Percentiles rank a stretch among this genome's conserved stretches.
phyloP scores from a whole-genome alignment of 208 protist genomes.

The Leptomonas pyrrhocoris region DNA sequence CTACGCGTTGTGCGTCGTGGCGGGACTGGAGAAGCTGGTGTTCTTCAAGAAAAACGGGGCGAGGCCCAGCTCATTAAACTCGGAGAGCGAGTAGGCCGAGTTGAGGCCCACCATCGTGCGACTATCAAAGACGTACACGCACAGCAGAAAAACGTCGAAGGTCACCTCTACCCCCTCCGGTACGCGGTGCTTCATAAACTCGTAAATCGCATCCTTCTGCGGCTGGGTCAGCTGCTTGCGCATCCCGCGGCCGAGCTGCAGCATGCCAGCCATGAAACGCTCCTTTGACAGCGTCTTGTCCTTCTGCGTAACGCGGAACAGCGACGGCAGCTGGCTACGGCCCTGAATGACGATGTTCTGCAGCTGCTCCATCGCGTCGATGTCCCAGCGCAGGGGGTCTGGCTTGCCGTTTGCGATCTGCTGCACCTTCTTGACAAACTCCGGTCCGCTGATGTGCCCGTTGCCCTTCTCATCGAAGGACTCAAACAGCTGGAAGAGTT shows the following conservation, averaged over 20 bases:
- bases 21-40: conserved; percentile 55
- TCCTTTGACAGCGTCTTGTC: conserved; percentile 66
- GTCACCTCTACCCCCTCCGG: conserved; percentile 46
- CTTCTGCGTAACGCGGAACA: conserved; percentile 68
- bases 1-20: conserved; percentile 16
- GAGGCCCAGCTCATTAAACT: conserved; percentile 54
- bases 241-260: conserved; percentile 76
- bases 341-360: conserved; percentile 87
- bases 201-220: conserved; percentile 80
- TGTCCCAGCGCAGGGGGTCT: conserved; percentile 79
- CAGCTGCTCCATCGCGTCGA: conserved; percentile 86
- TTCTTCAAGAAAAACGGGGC: conserved; percentile 58
- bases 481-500: conserved; percentile 88
- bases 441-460: conserved; percentile 72
- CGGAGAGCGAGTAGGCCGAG: conserved; percentile 26
- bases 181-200: conserved; percentile 59
- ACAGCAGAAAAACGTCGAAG: conserved; percentile 74
- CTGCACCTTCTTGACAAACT: conserved; percentile 69
- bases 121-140: conserved; percentile 74
- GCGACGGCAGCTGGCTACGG: conserved; percentile 64
- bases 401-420: conserved; percentile 47
- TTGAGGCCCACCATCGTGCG: conserved; percentile 25
- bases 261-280: conserved; percentile 69
- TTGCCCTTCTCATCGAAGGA: conserved; percentile 64
- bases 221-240: conserved; percentile 76